These are phyloP conservation scores for Candida chauliodis DNA, from an alignment of 805 yeast genomes.

Conservation along the genomic window DNA sequence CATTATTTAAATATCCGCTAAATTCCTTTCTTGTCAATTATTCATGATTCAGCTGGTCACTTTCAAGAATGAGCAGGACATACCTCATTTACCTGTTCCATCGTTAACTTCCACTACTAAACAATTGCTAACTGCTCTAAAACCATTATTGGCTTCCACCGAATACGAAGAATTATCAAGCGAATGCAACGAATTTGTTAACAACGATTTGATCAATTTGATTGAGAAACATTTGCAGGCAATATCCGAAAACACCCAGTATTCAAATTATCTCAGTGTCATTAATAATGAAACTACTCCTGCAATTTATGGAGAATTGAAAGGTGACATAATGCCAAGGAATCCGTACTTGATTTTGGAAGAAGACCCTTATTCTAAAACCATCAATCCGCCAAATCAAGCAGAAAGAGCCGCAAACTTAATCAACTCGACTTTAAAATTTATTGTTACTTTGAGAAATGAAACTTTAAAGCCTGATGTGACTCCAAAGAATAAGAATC, in stretches of 20 bases:
- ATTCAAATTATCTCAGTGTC: constrained; percentile 51
- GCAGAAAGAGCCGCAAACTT: constrained; percentile 65
- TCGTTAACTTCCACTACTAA: constrained; percentile 44
- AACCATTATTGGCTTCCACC: constrained; percentile 54
- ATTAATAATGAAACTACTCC: constrained; percentile 49
- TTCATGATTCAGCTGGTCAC: no score
- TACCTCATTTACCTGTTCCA: constrained; percentile 67
- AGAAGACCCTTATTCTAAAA: constrained; percentile 63
- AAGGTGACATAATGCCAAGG: constrained; percentile 69
- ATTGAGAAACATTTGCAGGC: constrained; percentile 54
- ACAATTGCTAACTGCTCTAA: constrained; percentile 52
- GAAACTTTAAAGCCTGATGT: constrained; percentile 55
- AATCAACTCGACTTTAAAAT: constrained; percentile 63
- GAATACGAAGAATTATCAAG: constrained; percentile 45
- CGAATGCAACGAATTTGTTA: constrained; percentile 44
- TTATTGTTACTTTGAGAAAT: constrained; percentile 54
- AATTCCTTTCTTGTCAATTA: no score
- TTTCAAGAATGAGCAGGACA: constrained; percentile 35
- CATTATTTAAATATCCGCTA: no score
- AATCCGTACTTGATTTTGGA: constrained; percentile 74
- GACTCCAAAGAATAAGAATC: constrained; percentile 47
- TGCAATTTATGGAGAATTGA: constrained; percentile 57
- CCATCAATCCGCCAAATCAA: constrained; percentile 60
- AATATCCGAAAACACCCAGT: constrained; percentile 40
- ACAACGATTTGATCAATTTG: constrained; percentile 37